A percentile compares a stretch with the other conserved stretches of the same genome.
phyloP scores from a whole-genome alignment of 2,329 filamentous ascomycete genomes.

The Penicillium sp. region DNA sequence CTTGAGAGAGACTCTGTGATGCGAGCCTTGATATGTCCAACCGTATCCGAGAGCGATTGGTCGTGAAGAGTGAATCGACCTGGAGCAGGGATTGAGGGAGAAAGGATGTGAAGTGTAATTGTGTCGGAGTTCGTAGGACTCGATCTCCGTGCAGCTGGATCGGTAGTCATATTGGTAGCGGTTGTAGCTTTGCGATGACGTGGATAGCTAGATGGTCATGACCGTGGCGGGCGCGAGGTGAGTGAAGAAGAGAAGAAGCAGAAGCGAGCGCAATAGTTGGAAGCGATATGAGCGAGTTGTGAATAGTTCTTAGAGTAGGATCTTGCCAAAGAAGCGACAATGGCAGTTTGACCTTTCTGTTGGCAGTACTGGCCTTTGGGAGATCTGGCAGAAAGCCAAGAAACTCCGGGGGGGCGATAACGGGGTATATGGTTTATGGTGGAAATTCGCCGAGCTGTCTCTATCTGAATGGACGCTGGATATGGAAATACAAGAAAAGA shows the following conservation, averaged over 20 bases:
- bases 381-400: constrained; percentile 17
- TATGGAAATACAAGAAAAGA: no score
- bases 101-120: constrained; percentile 44
- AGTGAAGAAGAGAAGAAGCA: neutral
- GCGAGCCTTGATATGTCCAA: constrained; percentile 57
- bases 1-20: constrained; percentile 56
- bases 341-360: neutral
- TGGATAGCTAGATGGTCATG: neutral
- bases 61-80: constrained; percentile 43
- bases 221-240: neutral
- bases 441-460: neutral
- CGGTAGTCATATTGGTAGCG: neutral
- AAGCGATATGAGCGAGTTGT: neutral
- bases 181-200: neutral
- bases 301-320: neutral
- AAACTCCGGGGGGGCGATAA: neutral
- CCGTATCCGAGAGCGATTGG: constrained; percentile 47
- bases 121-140: neutral
- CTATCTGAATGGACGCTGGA: no score
- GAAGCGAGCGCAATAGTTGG: neutral
- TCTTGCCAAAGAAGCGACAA: neutral
- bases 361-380: neutral
- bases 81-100: constrained; percentile 44
- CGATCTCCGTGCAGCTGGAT: neutral
- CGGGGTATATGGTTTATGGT: no score